These are phyloP conservation scores for Globisporangium iwayamae DNA, from an alignment of 352 stramenopile genomes.

Conservation along the genomic window DNA sequence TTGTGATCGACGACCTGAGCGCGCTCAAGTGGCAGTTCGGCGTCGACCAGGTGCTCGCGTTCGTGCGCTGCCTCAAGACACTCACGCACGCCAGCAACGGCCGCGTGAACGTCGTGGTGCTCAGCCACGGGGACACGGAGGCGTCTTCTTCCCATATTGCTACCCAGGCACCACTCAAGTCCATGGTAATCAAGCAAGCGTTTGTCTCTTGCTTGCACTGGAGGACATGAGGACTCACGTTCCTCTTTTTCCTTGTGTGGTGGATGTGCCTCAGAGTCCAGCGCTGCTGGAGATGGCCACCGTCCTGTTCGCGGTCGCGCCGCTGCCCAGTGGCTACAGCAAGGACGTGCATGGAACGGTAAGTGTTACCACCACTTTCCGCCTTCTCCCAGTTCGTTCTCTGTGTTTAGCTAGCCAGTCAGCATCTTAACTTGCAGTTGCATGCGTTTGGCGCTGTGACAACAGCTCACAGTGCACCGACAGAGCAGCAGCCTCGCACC, in stretches of 20 bases:
- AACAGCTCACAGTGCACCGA: slow-evolving; percentile 40
- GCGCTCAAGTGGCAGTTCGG: slow-evolving; percentile 61
- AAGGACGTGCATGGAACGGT: slow-evolving; percentile 78
- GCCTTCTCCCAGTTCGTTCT: no score
- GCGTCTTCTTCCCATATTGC: neutral
- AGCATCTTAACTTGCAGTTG: neutral
- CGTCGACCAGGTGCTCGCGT: slow-evolving; percentile 32
- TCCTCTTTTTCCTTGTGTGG: neutral
- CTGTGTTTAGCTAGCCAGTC: neutral
- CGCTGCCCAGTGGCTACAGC: slow-evolving; percentile 63
- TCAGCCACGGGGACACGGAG: slow-evolving; percentile 56
- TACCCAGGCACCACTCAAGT: slow-evolving; percentile 3
- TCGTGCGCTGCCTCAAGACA: slow-evolving; percentile 64
- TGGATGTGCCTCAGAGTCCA: slow-evolving; percentile 24
- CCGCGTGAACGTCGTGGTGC: slow-evolving; percentile 46
- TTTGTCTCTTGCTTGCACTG: neutral
- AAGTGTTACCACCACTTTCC: neutral
- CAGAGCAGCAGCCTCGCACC: slow-evolving; percentile 30
- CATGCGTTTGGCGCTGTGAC: neutral
- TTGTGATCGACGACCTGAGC: slow-evolving; percentile 69
- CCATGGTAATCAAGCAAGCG: slow-evolving; percentile 1
- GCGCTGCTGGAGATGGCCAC: slow-evolving; percentile 57
- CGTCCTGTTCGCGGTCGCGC: slow-evolving; percentile 43
- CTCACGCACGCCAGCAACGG: slow-evolving; percentile 49
- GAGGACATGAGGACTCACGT: neutral